Conservation (phyloP, 2,329 filamentous ascomycete species). For the Penicillium vulpinum region DNA sequence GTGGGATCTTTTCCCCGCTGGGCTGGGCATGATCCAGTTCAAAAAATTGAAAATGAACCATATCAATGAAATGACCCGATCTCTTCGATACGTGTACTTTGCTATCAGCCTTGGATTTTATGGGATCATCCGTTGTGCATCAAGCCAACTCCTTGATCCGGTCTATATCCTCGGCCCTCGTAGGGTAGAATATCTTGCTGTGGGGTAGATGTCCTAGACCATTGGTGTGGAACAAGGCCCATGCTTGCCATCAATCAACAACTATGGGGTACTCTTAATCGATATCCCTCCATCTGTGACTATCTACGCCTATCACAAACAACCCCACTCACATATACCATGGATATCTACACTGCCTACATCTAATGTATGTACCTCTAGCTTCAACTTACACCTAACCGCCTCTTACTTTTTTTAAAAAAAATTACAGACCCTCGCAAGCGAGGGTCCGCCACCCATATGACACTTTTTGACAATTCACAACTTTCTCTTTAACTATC, state of each 20-base stretch:
- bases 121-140: not conserved
- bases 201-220: not conserved
- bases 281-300: not conserved
- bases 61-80: slow-evolving; percentile 40
- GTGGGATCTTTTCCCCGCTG: slow-evolving; percentile 32
- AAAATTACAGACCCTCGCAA: too few species aligned
- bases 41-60: slow-evolving; percentile 41
- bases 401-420: too few species aligned
- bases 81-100: slow-evolving; percentile 8
- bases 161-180: not conserved
- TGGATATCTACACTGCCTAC: not conserved
- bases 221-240: not conserved
- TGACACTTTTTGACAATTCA: too few species aligned
- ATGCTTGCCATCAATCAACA: not conserved
- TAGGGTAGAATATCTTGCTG: slow-evolving; percentile 1
- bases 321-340: not conserved
- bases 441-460: too few species aligned
- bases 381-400: not conserved
- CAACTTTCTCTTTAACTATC: too few species aligned
- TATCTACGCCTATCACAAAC: not conserved
- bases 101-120: not conserved
- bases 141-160: not conserved
- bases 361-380: not conserved
- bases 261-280: not conserved
- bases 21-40: slow-evolving; percentile 27